These are phyloP conservation scores for Pseudogymnoascus sp. DNA, from an alignment of 2,329 filamentous ascomycete genomes.

Conservation along the genomic window DNA sequence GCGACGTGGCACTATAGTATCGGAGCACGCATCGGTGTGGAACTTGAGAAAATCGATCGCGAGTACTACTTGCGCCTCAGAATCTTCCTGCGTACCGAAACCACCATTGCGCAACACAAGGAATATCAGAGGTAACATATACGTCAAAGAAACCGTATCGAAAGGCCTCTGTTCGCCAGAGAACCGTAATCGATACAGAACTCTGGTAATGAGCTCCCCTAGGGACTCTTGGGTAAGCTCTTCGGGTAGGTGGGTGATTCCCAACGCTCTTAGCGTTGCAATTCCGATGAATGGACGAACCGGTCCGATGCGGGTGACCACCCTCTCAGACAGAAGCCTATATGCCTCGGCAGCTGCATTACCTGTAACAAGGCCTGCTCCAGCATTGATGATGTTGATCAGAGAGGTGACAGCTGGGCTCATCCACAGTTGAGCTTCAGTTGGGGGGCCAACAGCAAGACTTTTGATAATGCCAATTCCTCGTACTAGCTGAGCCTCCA, in stretches of 20 bases:
- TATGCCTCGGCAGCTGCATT: conserved; percentile 71
- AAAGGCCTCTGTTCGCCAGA: conserved; percentile 90
- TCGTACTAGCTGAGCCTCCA: conserved; percentile 65
- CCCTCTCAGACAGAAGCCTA: conserved; percentile 66
- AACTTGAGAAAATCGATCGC: conserved; percentile 82
- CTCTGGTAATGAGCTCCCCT: conserved; percentile 73
- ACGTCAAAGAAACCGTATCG: conserved; percentile 78
- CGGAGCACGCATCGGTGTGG: conserved; percentile 72
- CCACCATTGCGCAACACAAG: conserved; percentile 71
- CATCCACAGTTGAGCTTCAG: conserved; percentile 81
- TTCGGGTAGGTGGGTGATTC: conserved; percentile 61
- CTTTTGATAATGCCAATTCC: conserved; percentile 80
- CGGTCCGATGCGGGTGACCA: conserved; percentile 64
- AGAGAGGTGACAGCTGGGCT: conserved; percentile 68
- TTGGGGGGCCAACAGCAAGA: conserved; percentile 80
- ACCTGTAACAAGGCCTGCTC: conserved; percentile 72
- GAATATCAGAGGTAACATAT: conserved; percentile 75
- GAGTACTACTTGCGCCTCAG: conserved; percentile 81
- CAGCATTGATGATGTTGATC: conserved; percentile 65
- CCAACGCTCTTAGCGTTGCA: conserved; percentile 73
- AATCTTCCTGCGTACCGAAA: conserved; percentile 67
- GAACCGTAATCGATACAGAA: conserved; percentile 85
- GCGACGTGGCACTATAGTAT: conserved; percentile 65
- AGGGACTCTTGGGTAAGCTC: conserved; percentile 72
- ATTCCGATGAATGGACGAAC: conserved; percentile 78